These are phyloP conservation scores for Nicotiana tabacum DNA, from an alignment of 257 asterid genomes.

Conservation along the genomic window DNA sequence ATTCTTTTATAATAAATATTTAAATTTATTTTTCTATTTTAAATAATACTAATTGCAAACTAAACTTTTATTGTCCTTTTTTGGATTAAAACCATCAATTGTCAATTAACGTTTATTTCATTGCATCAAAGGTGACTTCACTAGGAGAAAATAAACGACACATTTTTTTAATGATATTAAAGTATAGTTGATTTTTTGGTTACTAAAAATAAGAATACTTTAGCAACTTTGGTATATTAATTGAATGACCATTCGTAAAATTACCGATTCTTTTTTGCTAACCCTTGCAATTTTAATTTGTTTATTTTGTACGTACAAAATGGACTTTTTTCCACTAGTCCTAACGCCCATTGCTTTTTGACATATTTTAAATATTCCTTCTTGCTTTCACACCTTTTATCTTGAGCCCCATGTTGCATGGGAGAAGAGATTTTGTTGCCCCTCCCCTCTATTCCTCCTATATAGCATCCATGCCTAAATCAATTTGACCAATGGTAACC, in stretches of 20 bases:
- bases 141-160: too few relatives aligned
- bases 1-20: too few relatives aligned
- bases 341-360: background rate
- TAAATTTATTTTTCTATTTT: too few relatives aligned
- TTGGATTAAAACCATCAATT: too few relatives aligned
- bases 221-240: background rate
- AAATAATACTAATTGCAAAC: too few relatives aligned
- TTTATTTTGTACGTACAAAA: background rate
- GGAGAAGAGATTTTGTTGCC: background rate
- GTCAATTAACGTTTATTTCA: too few relatives aligned
- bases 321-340: background rate
- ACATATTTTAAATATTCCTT: background rate
- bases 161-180: too few relatives aligned
- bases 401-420: constrained; percentile 7
- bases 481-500: background rate
- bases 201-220: too few relatives aligned
- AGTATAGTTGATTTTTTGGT: too few relatives aligned
- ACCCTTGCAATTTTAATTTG: background rate
- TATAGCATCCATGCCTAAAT: background rate
- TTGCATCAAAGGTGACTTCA: too few relatives aligned
- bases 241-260: background rate
- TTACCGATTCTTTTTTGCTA: background rate
- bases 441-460: constrained; percentile 1
- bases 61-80: too few relatives aligned
- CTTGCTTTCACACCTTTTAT: constrained; percentile 10